These are phyloP conservation scores for Ettlia oleoabundans DNA, from an alignment of 139 green algal genomes.

Conservation along the genomic window DNA sequence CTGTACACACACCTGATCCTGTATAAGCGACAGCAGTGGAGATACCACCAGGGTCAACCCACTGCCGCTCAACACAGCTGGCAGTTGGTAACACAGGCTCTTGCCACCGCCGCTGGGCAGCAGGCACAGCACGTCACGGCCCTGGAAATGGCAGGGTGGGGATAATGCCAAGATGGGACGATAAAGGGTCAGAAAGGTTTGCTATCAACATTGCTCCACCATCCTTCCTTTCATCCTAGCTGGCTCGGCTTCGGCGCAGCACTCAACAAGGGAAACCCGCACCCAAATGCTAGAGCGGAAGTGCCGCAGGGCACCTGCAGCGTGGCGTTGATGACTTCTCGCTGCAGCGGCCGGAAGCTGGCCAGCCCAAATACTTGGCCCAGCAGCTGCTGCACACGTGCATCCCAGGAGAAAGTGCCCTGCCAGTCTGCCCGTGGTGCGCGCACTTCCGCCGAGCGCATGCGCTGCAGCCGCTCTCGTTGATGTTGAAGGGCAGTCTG, in stretches of 20 bases:
- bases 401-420: constrained; percentile 54
- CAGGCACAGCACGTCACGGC: constrained; percentile 76
- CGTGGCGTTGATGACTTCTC: constrained; percentile 79
- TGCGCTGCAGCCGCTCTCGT: constrained; percentile 45
- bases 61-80: constrained; percentile 53
- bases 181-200: neutral
- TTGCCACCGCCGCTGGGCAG: constrained; percentile 72
- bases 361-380: constrained; percentile 52
- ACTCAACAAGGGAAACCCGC: too few relatives aligned
- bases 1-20: constrained; percentile 71
- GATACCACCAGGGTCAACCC: constrained; percentile 71
- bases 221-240: too few relatives aligned
- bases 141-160: constrained; percentile 21
- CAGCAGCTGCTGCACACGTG: constrained; percentile 43
- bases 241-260: too few relatives aligned
- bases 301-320: constrained; percentile 28
- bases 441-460: constrained; percentile 43
- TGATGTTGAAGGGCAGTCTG: constrained; percentile 41
- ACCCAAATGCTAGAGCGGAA: neutral
- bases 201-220: too few relatives aligned
- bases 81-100: constrained; percentile 79
- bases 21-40: constrained; percentile 76
- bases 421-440: constrained; percentile 61
- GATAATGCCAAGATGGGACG: neutral
- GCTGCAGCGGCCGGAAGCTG: constrained; percentile 69